phyloP scores from a whole-genome alignment of 768 basidiomycete species.

The Neoboletus subvelutipes region DNA sequence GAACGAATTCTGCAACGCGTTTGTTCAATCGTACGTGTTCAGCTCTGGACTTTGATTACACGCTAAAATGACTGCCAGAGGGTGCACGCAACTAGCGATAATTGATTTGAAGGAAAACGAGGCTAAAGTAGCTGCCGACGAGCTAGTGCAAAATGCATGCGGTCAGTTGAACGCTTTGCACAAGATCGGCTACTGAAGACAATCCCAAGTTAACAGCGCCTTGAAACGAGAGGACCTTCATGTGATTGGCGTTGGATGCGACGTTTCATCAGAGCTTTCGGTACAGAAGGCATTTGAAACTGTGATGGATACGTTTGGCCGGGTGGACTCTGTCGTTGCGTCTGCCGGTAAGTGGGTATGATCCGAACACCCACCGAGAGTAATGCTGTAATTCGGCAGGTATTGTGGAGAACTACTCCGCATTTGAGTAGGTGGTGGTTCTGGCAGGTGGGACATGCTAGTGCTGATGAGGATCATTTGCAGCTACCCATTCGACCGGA shows the following conservation, averaged over 20 bases:
- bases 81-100: conserved; percentile 77
- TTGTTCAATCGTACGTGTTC: conserved; percentile 67
- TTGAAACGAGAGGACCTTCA: conserved; percentile 56
- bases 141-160: conserved; percentile 59
- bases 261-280: conserved; percentile 79
- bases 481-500: conserved; percentile 84
- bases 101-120: conserved; percentile 78
- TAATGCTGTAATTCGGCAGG: conserved; percentile 41
- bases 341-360: conserved; percentile 65
- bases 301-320: conserved; percentile 63
- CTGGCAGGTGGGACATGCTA: background rate
- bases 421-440: conserved; percentile 68
- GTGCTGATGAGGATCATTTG: conserved; percentile 9
- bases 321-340: conserved; percentile 81
- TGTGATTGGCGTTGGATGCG: conserved; percentile 77
- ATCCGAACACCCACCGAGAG: conserved; percentile 3
- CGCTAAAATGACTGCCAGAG: conserved; percentile 43
- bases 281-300: conserved; percentile 72
- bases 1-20: conserved; percentile 86
- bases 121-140: conserved; percentile 63
- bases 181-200: conserved; percentile 29
- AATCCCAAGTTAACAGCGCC: conserved; percentile 52
- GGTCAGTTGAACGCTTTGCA: conserved; percentile 34
- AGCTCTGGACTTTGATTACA: background rate
- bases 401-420: conserved; percentile 85